Evolutionary conservation across 2,329 filamentous ascomycete species (phyloP), one percentile per base, ranked within the genome.

Genomic region (Alternaria dauci): DNA sequence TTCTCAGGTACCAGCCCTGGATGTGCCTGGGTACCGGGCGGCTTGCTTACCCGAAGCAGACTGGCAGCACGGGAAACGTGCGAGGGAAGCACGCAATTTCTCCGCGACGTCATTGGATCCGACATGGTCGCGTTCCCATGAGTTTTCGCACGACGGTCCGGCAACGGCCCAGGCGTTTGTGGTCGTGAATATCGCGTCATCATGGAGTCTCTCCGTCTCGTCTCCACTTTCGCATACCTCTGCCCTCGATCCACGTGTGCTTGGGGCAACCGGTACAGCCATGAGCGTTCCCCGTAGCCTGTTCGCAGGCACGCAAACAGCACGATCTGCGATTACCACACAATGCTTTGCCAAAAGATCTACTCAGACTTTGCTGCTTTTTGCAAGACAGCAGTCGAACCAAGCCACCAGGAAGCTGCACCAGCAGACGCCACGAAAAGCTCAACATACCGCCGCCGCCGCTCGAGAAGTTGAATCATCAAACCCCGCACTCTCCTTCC

Each of bases 401-500:
- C 68, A 71, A 59, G 60, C 68, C 8, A 66, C 65, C 5, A 60
- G 74, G 36, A 65, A 64, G 32, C 63, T 79, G 28, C 75, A 79
- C 58, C 72, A 73, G 11, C 74, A 76, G 32, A 53, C 69, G 16
- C 59, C 66, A 16, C 68, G 62, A 26, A 71, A 67, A 28, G 70
- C 72, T 12, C 74, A 76, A 41, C 59, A 68, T 23, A 11, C 28
- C 28, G 28, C 28, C 28, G 28, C 28, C 28, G 69, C 65, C 34
- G 65, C 67, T 30, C 63, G 63, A 26, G 67, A 73, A 28, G 61
- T 65, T 43, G 72, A 77, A 23, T 79, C 78, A 2, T 72, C 78
- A 18, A 80, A 80, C 57, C 78, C 78, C 11, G 78, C 78, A 1
- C 62, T 80, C 8, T 78, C 77, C 4, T 80, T 80, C 54, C 78